Evolutionary conservation across 345 rosid species (phyloP).

Genomic region (Lagerstroemia speciosa): DNA sequence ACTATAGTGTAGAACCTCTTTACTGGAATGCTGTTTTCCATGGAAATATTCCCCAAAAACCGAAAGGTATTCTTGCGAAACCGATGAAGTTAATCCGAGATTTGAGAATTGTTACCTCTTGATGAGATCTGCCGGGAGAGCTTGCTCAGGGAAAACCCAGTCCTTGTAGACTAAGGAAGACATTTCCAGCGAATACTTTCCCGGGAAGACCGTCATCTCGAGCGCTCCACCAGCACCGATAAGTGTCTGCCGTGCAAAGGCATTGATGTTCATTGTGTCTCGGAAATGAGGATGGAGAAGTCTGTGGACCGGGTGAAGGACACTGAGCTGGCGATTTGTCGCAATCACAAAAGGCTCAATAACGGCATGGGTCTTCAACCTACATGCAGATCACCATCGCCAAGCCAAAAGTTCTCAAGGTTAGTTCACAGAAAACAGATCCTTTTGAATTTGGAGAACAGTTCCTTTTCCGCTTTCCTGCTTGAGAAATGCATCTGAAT

Average conservation of each 20-base stretch:
- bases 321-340: constrained; percentile 66
- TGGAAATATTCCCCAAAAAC: too few relatives aligned
- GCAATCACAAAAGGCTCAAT: constrained; percentile 74
- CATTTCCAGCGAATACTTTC: constrained; percentile 57
- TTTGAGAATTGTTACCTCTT: constrained; percentile 34
- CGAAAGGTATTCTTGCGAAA: background rate
- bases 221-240: constrained; percentile 56
- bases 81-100: background rate
- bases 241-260: constrained; percentile 44
- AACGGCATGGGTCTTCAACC: constrained; percentile 63
- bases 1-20: background rate
- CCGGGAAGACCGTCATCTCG: constrained; percentile 55
- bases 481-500: too few relatives aligned
- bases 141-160: constrained; percentile 62
- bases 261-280: constrained; percentile 73
- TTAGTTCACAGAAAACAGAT: too few relatives aligned
- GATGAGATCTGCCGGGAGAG: constrained; percentile 63
- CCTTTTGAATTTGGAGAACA: too few relatives aligned
- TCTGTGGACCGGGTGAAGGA: constrained; percentile 64
- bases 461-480: too few relatives aligned
- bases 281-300: constrained; percentile 78
- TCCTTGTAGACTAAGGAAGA: constrained; percentile 39
- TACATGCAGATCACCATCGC: background rate
- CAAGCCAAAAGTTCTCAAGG: background rate
- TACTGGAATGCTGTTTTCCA: too few relatives aligned